Evolutionary conservation across 352 stramenopile species (phyloP), one percentile per base, ranked within the genome.

Genomic region (Stramenopiles sp.): DNA sequence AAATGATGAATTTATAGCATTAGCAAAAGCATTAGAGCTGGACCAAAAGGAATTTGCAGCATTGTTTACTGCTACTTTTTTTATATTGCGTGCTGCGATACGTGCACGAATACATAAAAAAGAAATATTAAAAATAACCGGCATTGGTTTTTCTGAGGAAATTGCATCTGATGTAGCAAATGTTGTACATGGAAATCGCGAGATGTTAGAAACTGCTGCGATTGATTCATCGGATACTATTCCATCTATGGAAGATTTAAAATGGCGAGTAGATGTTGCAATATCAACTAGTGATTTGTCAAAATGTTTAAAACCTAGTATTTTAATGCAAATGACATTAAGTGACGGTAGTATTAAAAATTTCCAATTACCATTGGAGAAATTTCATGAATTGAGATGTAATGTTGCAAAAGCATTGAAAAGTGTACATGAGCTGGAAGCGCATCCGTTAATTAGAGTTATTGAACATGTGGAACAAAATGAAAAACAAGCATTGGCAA

Each of bases 321-420:
- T 82, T 23, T 31, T 81, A 65, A 53, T 74, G 63, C 31, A 78
- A 30, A 63, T 80, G 1, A 81, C 0, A 30, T 43, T 78, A 29
- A 78, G 20, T 6, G 76, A 82, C 43, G 77, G 78, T 6, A 30
- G 76, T 30, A 43, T 78, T 6, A 32, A 79, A 29, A 82, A 78
- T 0, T 82, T 82, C 31, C 78, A 82, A 38, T 81, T 81, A 0
- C 43, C 69, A 1, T 13, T 78, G 1, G 78, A 81, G 1, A 63
- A 82, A 43, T 78, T 82, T n/a, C 80, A 81, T 31, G 63, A 80
- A n/a, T 43, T 82, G 0, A 78, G 80, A 43, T 81, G 81, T 78
- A 79, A 79, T 63, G 80, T 81, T 13, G 80, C 80, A 7, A 81
- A 81, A 69, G 76, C 63, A 7, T 69, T 82, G 31, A 32, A 79